Evolutionary conservation across 495 filamentous ascomycete genomes (phyloP).

Genomic region (Oidiodendron maius): DNA sequence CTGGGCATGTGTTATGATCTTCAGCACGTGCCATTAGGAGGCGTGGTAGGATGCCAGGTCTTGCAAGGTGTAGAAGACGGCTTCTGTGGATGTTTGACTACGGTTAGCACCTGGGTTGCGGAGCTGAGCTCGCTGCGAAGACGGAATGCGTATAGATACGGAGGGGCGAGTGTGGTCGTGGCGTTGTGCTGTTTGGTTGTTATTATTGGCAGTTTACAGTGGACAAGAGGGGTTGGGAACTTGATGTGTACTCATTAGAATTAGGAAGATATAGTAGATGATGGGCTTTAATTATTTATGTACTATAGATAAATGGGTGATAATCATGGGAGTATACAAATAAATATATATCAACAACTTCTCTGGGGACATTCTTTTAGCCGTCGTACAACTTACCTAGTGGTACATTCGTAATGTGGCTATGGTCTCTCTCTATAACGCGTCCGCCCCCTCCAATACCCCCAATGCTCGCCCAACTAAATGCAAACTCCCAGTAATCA

Average conservation of each 20-base stretch:
- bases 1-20: slow-evolving; percentile 66
- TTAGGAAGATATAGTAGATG: neutral
- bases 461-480: slow-evolving; percentile 78
- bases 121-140: slow-evolving; percentile 68
- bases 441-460: slow-evolving; percentile 50
- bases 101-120: slow-evolving; percentile 85
- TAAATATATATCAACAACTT: too few relatives aligned
- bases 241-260: slow-evolving; percentile 19
- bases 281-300: neutral
- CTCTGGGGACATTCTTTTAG: too few relatives aligned
- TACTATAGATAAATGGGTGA: too few relatives aligned
- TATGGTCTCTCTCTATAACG: neutral
- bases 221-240: slow-evolving; percentile 59
- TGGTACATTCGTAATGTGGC: too few relatives aligned
- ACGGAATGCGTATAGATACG: slow-evolving; percentile 72
- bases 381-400: too few relatives aligned
- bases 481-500: slow-evolving; percentile 84
- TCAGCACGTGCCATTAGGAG: slow-evolving; percentile 52
- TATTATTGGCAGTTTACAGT: slow-evolving; percentile 75
- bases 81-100: slow-evolving; percentile 86
- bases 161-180: slow-evolving; percentile 53
- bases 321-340: too few relatives aligned
- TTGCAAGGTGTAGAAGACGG: slow-evolving; percentile 82
- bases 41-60: slow-evolving; percentile 66
- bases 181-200: slow-evolving; percentile 63